Evolutionary conservation across 352 stramenopile species (phyloP).

Genomic region (Globisporangium apiculatum): DNA sequence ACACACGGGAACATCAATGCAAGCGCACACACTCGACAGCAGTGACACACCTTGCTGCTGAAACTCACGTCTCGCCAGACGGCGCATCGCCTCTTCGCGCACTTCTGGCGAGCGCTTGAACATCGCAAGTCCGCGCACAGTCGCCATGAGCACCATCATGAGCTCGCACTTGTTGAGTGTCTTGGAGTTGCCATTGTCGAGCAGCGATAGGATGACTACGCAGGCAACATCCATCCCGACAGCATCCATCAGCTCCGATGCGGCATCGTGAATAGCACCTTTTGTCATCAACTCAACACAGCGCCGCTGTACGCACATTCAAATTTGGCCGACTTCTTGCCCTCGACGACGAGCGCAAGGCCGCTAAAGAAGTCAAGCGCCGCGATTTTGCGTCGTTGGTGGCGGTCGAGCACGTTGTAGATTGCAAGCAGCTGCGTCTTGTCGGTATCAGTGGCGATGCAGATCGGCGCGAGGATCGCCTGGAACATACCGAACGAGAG

Average conservation of each 20-base stretch:
- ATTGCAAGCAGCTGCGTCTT: conserved; percentile 39
- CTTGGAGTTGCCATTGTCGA: conserved; percentile 57
- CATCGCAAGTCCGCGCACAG: conserved; percentile 39
- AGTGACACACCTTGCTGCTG: background rate
- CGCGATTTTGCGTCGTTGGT: conserved; percentile 18
- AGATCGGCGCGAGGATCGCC: conserved; percentile 30
- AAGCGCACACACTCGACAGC: no score
- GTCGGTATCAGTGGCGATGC: conserved; percentile 15
- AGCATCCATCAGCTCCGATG: background rate
- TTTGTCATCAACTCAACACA: no score
- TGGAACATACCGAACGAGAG: conserved; percentile 41
- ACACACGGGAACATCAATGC: no score
- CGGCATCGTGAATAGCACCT: no score
- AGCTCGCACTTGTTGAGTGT: conserved; percentile 57
- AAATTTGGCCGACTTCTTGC: conserved; percentile 59
- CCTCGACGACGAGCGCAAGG: conserved; percentile 44
- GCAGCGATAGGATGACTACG: conserved; percentile 44
- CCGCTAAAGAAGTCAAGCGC: conserved; percentile 60
- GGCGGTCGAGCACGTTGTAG: conserved; percentile 32
- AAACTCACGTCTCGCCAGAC: conserved; percentile 36
- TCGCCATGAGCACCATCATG: conserved; percentile 42
- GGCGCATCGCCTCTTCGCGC: conserved; percentile 27
- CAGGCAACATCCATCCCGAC: background rate
- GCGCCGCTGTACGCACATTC: conserved; percentile 31
- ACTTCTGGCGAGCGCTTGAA: conserved; percentile 33